Evolutionary conservation across 352 stramenopile genomes (phyloP), one percentile per base, ranked within the genome.

Genomic region (Phytopythium chamaehyphon): DNA sequence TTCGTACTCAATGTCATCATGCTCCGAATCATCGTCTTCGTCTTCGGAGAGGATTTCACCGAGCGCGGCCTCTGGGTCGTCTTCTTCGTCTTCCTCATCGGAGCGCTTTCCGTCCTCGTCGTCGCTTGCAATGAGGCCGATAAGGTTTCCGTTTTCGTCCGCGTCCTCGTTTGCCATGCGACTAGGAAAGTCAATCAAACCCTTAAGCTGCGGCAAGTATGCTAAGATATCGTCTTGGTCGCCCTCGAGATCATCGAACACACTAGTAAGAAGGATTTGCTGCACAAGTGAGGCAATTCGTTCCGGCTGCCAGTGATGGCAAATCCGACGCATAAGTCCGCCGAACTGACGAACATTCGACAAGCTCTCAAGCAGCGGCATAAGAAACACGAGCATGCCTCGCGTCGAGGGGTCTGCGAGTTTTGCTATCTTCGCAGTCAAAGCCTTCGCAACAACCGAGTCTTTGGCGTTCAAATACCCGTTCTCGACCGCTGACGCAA

Each of bases 201-300:
- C 77, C 54, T 57, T 57, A 40, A 90, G 68, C 22, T 75, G 54
- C 18, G 82, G 80, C 45, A 91, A 60, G 37, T 82, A 75, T 15
- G 69, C 46, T 33, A 90, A 54, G 18, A 91, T 78, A 14, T 88
- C 84, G 44, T 91, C 78, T 35, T 86, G 78, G 42, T 87, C 78
- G 37, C 82, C 84, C n/a, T 95, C 82, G 3, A 95, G 51, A 40
- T 95, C 84, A 45, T 95, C 82, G 55, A 93, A 90, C 5, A 91
- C 69, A 9, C 67, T 64, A 12, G 72, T 88, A 10, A 93, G 61
- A 47, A 95, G 49, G 12, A 95, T 54, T 24, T 88, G 68, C 60
- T 95, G 84, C 18, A 95, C 76, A 15, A 95, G 59, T 9, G 69
- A 43, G 3, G 55, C 52, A 35, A 74, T 83, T 39, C 69, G 71